phyloP scores from a whole-genome alignment of 2,329 filamentous ascomycete genomes.

The Pseudogymnoascus sp. region DNA sequence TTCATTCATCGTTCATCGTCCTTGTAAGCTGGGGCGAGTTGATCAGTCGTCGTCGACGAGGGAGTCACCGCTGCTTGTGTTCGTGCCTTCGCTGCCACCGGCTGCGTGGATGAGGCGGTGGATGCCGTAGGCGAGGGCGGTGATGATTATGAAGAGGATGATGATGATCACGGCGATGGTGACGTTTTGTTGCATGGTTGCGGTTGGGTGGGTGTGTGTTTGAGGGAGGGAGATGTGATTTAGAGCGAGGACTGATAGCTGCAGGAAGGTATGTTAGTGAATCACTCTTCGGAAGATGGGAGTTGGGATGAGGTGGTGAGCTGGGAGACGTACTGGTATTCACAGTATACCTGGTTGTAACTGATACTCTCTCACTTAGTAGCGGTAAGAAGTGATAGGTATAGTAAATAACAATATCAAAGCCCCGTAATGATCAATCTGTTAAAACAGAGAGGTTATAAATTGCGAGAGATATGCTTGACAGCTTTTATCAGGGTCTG shows the following conservation, averaged over 20 bases:
- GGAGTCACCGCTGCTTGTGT: slow-evolving; percentile 14
- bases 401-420: background rate
- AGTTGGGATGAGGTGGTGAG: background rate
- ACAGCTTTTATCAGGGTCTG: slow-evolving; percentile 1
- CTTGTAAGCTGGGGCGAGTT: background rate
- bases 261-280: background rate
- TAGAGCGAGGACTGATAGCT: background rate
- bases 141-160: slow-evolving; percentile 55
- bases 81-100: slow-evolving; percentile 12
- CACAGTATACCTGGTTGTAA: background rate
- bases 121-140: slow-evolving; percentile 55
- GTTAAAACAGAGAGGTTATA: background rate
- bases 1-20: background rate
- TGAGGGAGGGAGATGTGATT: background rate
- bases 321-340: slow-evolving; percentile 1
- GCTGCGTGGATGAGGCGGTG: slow-evolving; percentile 51
- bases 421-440: background rate
- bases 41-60: slow-evolving; percentile 10
- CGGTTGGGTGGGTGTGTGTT: slow-evolving; percentile 17
- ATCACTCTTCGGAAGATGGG: background rate
- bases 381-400: background rate
- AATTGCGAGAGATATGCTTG: background rate
- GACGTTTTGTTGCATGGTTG: slow-evolving; percentile 56
- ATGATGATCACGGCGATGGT: slow-evolving; percentile 63
- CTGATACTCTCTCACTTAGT: slow-evolving; percentile 6